These are phyloP conservation scores for Fraxinus cuspidata DNA, from an alignment of 257 asterid species.

Conservation along the genomic window DNA sequence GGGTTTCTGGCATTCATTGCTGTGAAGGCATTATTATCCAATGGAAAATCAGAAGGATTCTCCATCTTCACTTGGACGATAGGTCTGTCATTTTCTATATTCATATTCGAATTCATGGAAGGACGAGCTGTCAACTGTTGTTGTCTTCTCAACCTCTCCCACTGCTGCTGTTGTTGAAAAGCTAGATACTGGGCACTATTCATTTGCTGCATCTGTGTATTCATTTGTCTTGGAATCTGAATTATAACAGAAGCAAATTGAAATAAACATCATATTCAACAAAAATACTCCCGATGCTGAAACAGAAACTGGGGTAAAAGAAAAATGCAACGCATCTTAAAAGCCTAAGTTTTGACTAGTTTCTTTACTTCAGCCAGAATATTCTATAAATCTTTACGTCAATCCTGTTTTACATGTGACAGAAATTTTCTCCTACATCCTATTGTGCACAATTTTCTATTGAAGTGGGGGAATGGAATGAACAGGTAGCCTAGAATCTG, in stretches of 20 bases:
- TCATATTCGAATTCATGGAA: slow-evolving; percentile 48
- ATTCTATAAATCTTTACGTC: slow-evolving; percentile 2
- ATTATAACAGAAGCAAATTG: slow-evolving; percentile 10
- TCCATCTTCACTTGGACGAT: slow-evolving; percentile 91
- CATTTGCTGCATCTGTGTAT: slow-evolving; percentile 77
- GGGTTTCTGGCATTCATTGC: slow-evolving; percentile 61
- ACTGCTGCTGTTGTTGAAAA: slow-evolving; percentile 76
- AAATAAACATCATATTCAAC: slow-evolving; percentile 1
- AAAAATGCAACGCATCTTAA: background rate
- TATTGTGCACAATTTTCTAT: background rate
- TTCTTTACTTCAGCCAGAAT: slow-evolving; percentile 3
- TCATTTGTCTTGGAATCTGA: slow-evolving; percentile 80
- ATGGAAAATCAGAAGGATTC: slow-evolving; percentile 69
- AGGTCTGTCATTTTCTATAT: slow-evolving; percentile 78
- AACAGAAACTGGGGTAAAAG: background rate
- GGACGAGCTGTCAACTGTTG: slow-evolving; percentile 77
- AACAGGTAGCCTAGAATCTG: background rate
- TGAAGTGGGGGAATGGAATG: slow-evolving; percentile 9
- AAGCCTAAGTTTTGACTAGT: slow-evolving; percentile 6
- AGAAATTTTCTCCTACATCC: background rate
- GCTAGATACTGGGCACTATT: slow-evolving; percentile 62
- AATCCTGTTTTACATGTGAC: background rate
- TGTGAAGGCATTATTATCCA: slow-evolving; percentile 61
- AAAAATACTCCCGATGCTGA: background rate
- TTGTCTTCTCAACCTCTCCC: slow-evolving; percentile 80